Conservation (phyloP, 805 yeast genomes). For the Lipomyces sp. region DNA sequence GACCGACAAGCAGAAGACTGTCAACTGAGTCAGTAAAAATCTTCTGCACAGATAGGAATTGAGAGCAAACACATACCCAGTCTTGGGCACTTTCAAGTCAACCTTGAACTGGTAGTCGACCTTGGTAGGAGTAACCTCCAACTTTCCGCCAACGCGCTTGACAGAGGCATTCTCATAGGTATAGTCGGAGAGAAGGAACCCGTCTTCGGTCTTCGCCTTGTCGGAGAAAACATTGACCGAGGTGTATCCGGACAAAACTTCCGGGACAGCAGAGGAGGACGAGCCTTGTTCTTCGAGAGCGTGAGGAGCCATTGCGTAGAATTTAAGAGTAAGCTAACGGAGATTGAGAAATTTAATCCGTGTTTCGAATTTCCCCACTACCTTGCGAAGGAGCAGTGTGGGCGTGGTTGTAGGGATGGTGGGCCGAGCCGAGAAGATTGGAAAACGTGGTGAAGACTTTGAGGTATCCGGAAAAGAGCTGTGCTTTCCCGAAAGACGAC, state of each 20-base stretch:
- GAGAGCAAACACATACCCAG: conserved; percentile 43
- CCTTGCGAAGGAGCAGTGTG: conserved; percentile 44
- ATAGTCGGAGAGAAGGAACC: conserved; percentile 53
- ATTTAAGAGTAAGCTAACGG: conserved; percentile 28
- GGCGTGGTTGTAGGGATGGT: conserved; percentile 45
- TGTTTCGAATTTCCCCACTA: conserved; percentile 48
- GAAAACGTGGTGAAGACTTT: conserved; percentile 41
- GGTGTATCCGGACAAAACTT: conserved; percentile 41
- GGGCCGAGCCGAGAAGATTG: conserved; percentile 42
- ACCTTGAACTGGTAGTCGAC: conserved; percentile 81
- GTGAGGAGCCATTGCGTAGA: conserved; percentile 37
- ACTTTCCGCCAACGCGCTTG: conserved; percentile 35
- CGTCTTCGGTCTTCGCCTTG: conserved; percentile 49
- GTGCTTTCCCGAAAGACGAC: too few relatives aligned
- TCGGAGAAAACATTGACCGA: conserved; percentile 53
- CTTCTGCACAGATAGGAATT: not conserved
- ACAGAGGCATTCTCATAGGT: conserved; percentile 64
- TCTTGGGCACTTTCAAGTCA: conserved; percentile 74
- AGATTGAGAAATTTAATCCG: conserved; percentile 39
- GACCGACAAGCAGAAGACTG: conserved; percentile 81
- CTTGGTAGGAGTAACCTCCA: conserved; percentile 64
- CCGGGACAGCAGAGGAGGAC: conserved; percentile 34
- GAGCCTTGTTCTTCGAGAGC: conserved; percentile 31
- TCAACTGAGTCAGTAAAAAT: not conserved
- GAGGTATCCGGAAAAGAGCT: too few relatives aligned